Evolutionary conservation across 768 basidiomycete genomes (phyloP).

Genomic region (Amanita thiersii): DNA sequence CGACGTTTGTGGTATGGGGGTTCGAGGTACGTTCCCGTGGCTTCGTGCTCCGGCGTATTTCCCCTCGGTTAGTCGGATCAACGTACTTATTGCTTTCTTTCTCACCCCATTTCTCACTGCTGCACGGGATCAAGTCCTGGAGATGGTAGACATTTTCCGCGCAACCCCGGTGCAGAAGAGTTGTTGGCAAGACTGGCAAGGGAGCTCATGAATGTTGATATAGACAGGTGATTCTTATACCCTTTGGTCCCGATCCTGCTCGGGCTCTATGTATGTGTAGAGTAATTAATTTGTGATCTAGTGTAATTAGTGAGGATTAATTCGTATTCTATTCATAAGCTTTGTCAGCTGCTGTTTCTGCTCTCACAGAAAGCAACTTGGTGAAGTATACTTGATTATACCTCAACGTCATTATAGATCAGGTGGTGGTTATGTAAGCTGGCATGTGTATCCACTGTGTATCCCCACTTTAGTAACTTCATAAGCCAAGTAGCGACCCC

Average conservation of each 20-base stretch:
- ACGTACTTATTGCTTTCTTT: neutral
- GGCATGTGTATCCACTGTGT: neutral
- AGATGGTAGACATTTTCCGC: constrained; percentile 60
- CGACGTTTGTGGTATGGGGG: constrained; percentile 53
- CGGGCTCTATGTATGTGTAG: too few relatives aligned
- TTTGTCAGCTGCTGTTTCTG: neutral
- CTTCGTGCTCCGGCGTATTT: constrained; percentile 9
- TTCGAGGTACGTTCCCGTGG: constrained; percentile 57
- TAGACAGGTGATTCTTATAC: constrained; percentile 32
- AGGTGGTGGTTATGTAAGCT: neutral
- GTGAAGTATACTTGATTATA: too few relatives aligned
- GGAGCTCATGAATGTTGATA: constrained; percentile 52
- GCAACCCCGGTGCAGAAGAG: constrained; percentile 59
- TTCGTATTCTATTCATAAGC: too few relatives aligned
- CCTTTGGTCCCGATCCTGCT: too few relatives aligned
- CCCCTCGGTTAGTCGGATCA: neutral
- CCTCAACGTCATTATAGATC: neutral
- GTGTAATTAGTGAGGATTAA: too few relatives aligned
- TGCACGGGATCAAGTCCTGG: constrained; percentile 35
- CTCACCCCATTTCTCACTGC: neutral
- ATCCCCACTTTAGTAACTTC: too few relatives aligned
- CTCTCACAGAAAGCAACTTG: too few relatives aligned
- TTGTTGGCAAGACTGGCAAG: constrained; percentile 58
- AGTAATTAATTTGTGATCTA: too few relatives aligned
- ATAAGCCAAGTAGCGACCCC: too few relatives aligned